Evolutionary conservation across 768 basidiomycete species (phyloP), one percentile per base, ranked within the genome.

Genomic region (Lentinula raphanica): DNA sequence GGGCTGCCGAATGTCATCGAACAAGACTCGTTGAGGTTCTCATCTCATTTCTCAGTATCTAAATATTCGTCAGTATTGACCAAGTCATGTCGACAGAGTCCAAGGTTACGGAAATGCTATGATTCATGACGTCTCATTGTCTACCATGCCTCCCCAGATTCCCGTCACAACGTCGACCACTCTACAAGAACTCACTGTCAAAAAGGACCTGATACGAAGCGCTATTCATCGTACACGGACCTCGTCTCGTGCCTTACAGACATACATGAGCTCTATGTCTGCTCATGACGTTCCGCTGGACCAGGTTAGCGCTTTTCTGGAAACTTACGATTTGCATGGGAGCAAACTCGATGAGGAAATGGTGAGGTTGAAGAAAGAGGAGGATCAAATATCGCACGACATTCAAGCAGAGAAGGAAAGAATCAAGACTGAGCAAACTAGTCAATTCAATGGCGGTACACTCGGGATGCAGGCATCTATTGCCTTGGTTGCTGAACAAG

Each of bases 51-150:
- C 17, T 32, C 39, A 46, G 40, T 44, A 6, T 1, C 15, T 12
- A 17, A 27, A 27, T n/a, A n/a, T n/a, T n/a, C 25, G 15, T 32
- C 31, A 15, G 31, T 19, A 23, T 21, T 42, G 40, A 42, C 15
- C 8, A n/a, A n/a, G n/a, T 5, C 23, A 7, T 42, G 38, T 8
- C 35, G 4, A 53, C 56, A 79, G 78, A 57, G 77, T 79, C 3
- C 76, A 79, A 67, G 78, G 78, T 9, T 63, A 70, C 19, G 76
- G 78, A n/a, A 62, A 66, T 39, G 78, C 76, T 5, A 78, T 74
- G 0, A 79, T 80, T 42, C 76, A 79, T 48, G 78, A 79, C 58
- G 77, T 79, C 1, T 70, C 72, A 15, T 59, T 77, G 32, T 72
- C 72, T 2, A 53, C 39, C 1, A 56, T 62, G 15, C 57, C 67